Evolutionary conservation across 208 protist species (phyloP), one percentile per base, ranked within the genome.

Genomic region (Phytomonas francai): DNA sequence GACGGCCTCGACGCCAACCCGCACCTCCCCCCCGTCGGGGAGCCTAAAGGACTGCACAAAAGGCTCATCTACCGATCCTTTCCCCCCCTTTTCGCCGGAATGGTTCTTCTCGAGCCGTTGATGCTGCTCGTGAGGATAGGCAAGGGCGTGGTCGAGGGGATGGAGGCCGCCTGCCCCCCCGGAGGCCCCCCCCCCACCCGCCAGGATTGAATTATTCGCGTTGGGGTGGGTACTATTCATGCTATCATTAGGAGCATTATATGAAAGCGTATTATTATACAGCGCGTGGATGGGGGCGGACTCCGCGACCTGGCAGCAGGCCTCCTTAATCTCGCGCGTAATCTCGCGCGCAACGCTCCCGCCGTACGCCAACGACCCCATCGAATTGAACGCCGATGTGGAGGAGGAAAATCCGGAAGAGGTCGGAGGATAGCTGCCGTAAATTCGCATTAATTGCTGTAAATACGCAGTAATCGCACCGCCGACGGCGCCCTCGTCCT

Each of bases 1-100:
- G 60, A 81, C 63, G 22, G 79, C 70, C 29, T 88, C 89, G 28
- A 28, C 49, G 5, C 81, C 79, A 14, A 97, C 42, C 29, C 51
- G 60, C 16, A 97, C 69, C 16, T 83, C 69, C 27, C 67, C 70
- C n/a, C 90, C 92, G 63, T 97, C 94, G 0, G 94, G 94, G 3
- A 95, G 78, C 1, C 65, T 54, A 67, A 96, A 70, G 57, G 14
- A 31, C 34, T 33, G 56, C 54, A 59, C n/a, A 28, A 7, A 9
- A 22, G 29, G n/a, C n/a, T n/a, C n/a, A n/a, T n/a, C n/a, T n/a
- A n/a, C n/a, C n/a, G n/a, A n/a, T n/a, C n/a, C n/a, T n/a, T n/a
- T n/a, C n/a, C n/a, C n/a, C n/a, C n/a, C n/a, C n/a, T n/a, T n/a
- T n/a, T n/a, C n/a, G n/a, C n/a, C n/a, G n/a, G n/a, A n/a, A n/a